Evolutionary conservation across 169 alveolate genomes (phyloP), one percentile per base, ranked within the genome.

Genomic region (Plasmodium vinckei): DNA sequence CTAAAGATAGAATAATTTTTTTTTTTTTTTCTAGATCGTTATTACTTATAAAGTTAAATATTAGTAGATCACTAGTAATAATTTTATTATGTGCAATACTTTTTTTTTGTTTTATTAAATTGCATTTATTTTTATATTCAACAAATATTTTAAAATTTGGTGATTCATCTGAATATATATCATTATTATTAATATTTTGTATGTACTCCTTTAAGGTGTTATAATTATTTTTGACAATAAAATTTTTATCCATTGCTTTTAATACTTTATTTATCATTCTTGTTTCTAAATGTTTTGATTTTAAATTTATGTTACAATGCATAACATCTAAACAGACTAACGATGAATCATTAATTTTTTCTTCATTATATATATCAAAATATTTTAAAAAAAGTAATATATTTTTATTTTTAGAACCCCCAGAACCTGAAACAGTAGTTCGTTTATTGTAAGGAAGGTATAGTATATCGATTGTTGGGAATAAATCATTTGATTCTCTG

Each of bases 241-340:
- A 86, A 0, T 87, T 75, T 47, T 86, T 86, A 39, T 86, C 72
- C 91, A 86, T 86, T 51, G 91, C 91, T 53, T 86, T 54, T 9
- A 86, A 3, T 4, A 86, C 60, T 46, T 53, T 63, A 15, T 70
- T 46, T 19, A 86, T 70, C 25, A 71, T 21, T 49, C 69, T 39
- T 0, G 17, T 25, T 60, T 86, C 91, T 57, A 86, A 86, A 47
- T 86, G 68, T 64, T 71, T 68, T 6, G 87, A 75, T 63, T 86
- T 86, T 49, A 86, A 19, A 54, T 64, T 64, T 17, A 60, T 56
- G 57, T 86, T 63, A 53, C 91, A 86, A 23, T 70, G 63, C 6
- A 86, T 27, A 1, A 86, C 7, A 56, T 86, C 91, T 44, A 86
- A 39, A 17, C 91, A 86, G 2, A 86, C 27, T 15, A 86, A 54